Evolutionary conservation across 495 filamentous ascomycete species (phyloP).

Genomic region (Ascodesmis nigricans): DNA sequence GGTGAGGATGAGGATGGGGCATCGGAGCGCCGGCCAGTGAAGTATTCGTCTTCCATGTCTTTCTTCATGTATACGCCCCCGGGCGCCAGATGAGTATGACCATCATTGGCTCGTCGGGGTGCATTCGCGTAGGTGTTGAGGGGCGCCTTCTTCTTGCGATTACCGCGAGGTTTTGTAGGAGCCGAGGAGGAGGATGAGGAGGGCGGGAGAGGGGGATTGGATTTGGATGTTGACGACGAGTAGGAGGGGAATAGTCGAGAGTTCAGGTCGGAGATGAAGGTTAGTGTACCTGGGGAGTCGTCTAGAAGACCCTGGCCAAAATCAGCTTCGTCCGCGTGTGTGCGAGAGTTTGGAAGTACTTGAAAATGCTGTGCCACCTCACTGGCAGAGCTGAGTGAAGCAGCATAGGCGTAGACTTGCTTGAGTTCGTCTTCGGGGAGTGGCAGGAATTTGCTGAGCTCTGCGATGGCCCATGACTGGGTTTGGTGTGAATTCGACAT

Average conservation of each 20-base stretch:
- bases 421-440: constrained; percentile 62
- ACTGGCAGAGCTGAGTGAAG: constrained; percentile 41
- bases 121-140: constrained; percentile 9
- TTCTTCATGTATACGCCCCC: constrained; percentile 16
- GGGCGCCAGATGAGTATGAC: constrained; percentile 19
- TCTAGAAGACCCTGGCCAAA: constrained; percentile 57
- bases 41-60: constrained; percentile 17
- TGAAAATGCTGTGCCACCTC: constrained; percentile 66
- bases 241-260: constrained; percentile 27
- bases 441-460: constrained; percentile 54
- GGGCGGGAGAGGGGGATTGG: not conserved
- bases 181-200: not conserved
- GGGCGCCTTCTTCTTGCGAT: constrained; percentile 8
- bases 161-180: constrained; percentile 1
- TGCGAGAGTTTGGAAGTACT: constrained; percentile 6
- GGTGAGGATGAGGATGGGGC: constrained; percentile 4
- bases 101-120: constrained; percentile 13
- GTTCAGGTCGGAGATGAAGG: constrained; percentile 88
- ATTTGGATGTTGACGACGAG: constrained; percentile 4
- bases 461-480: constrained; percentile 30
- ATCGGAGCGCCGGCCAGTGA: constrained; percentile 5
- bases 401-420: constrained; percentile 61
- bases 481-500: constrained; percentile 24
- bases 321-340: not conserved
- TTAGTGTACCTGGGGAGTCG: constrained; percentile 60